Evolutionary conservation across 225 moss, liverwort and hornwort genomes (phyloP), one percentile per base, ranked within the genome.

Genomic region (Rhytidiadelphus loreus): DNA sequence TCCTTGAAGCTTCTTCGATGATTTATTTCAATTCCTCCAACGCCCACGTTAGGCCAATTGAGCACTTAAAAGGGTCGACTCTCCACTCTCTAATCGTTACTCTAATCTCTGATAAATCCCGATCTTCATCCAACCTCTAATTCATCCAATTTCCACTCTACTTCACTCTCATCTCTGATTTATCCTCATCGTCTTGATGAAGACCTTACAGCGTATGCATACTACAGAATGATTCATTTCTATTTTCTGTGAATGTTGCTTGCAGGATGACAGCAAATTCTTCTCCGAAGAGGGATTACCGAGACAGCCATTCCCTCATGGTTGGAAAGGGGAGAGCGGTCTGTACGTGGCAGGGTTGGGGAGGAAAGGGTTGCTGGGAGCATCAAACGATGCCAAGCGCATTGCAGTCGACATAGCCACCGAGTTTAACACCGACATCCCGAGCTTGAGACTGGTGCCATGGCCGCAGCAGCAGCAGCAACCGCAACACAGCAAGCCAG

Each of bases 321-420:
- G 93, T 26, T 98, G 98, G 98, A 98, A 96, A 84, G 97, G 91
- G 10, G 93, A 96, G 73, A 82, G 84, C 30, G 96, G 97, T 1
- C 82, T 98, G 3, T 98, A 97, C 74, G 93, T 91, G 26, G 98
- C 94, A 0, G 98, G 98, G n/a, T 66, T 98, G 23, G 91, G 95
- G 25, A 90, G 97, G 58, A 94, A 88, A 77, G 98, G 98, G 4
- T 75, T 98, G 15, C 81, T 95, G 8, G 98, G 98, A 37, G 94
- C 94, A 8, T 90, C 98, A 0, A 90, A 89, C 58, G 98, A 98
- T 39, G 98, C 98, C 4, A 77, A 73, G 39, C 85, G 91, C n/a
- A 96, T 96, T 35, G 96, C 98, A 7, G 55, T 57, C 25, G 92
- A 92, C 86, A 83, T 93, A 30, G 92, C 90, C 28, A 80, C 70